Evolutionary conservation across 2,329 filamentous ascomycete species (phyloP), one percentile per base, ranked within the genome.

Genomic region (Coniochaeta sp.): DNA sequence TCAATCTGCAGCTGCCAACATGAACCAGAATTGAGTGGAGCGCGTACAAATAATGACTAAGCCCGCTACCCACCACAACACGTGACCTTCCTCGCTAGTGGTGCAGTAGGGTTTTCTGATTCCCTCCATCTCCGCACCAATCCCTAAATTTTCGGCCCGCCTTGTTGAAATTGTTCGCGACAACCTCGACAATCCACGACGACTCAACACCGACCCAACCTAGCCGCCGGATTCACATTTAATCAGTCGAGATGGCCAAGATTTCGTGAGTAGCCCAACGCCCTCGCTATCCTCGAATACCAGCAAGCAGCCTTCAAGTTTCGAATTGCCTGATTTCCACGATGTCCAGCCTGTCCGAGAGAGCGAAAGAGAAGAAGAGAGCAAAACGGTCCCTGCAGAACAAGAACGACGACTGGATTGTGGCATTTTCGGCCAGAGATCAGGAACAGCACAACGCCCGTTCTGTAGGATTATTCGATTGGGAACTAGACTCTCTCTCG

Each of bases 221-320:
- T n/a, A n/a, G 60, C 59, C 61, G 61, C 50, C 57, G 56, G 59
- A 57, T 58, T 54, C 59, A 54, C 58, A 59, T 56, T 56, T 57
- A 71, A 69, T 69, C 72, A 71, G 70, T 73, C 69, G 75, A 71
- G 79, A 83, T 83, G 79, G 79, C 79, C 71, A 83, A 83, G 73
- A 66, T 77, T 62, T 81, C 78, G 79, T 83, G 76, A 75, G 79
- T 81, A 27, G 30, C n/a, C n/a, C n/a, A 24, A 46, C 14, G 22
- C 35, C 40, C 46, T 48, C 31, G 16, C 30, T 14, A 8, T 10
- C 12, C 6, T 27, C 26, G n/a, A 8, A 12, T n/a, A 22, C 50
- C 53, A 42, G 38, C 38, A 13, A n/a, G n/a, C n/a, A n/a, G n/a
- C n/a, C 5, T 24, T 53, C 49, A 38, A 51, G 48, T 53, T 54